Conservation (phyloP, 108 stramenopile genomes). For the Nitzschia sp. region DNA sequence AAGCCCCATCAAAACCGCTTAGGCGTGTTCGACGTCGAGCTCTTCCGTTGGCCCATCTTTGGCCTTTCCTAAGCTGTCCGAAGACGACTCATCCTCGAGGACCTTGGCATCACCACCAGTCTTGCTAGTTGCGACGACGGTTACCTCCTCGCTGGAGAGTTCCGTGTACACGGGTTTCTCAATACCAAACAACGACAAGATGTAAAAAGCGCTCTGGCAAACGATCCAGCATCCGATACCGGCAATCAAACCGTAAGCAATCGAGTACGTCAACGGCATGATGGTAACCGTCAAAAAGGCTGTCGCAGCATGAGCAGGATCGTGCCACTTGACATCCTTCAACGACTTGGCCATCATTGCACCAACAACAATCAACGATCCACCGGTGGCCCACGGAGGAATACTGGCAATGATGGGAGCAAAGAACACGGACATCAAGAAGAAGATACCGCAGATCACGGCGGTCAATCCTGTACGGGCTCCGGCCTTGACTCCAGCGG, state of each 20-base stretch:
- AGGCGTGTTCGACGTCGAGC: too few species aligned
- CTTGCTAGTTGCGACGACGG: too few species aligned
- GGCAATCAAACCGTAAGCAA: conserved; percentile 76
- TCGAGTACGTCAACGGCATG: conserved; percentile 86
- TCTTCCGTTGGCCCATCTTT: too few species aligned
- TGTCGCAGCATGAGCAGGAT: conserved; percentile 63
- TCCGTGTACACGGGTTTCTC: conserved; percentile 21
- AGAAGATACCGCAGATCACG: conserved; percentile 48
- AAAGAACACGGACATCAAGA: conserved; percentile 68
- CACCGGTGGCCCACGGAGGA: conserved; percentile 86
- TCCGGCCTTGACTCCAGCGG: conserved; percentile 71
- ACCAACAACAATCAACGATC: conserved; percentile 78
- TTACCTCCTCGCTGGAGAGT: not conserved
- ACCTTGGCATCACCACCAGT: too few species aligned
- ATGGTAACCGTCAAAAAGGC: conserved; percentile 84
- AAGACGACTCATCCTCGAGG: too few species aligned
- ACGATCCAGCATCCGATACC: conserved; percentile 45
- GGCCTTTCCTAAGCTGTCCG: too few species aligned
- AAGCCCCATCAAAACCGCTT: too few species aligned
- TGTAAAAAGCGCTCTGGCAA: conserved; percentile 33
- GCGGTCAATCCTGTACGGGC: conserved; percentile 65
- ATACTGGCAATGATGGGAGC: conserved; percentile 85
- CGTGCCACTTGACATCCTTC: conserved; percentile 71
- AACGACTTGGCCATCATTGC: conserved; percentile 65
- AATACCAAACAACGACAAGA: conserved; percentile 42